Evolutionary conservation across 768 basidiomycete genomes (phyloP), one percentile per base, ranked within the genome.

Genomic region (Mycena leptocephala): DNA sequence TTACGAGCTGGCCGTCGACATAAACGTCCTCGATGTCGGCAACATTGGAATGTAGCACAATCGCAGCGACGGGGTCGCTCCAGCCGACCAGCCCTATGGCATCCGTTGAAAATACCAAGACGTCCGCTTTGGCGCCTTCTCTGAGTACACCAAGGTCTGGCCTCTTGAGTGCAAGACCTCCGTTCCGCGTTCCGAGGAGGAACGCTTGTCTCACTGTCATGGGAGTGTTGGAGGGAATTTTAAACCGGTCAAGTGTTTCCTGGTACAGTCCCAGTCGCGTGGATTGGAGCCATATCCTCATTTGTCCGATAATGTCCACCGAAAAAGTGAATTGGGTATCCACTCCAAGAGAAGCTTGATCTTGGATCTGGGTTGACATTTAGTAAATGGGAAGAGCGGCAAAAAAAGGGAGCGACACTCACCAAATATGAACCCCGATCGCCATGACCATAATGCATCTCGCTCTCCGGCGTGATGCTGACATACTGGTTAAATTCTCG

Each of bases 361-460:
- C 70, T 41, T 63, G 59, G 13, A 72, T 72, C 69, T 70, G 28
- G 10, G 28, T 43, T 32, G 5, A n/a, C 30, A 3, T 39, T 41
- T 24, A 35, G 41, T 46, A 30, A 24, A 46, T 35, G 20, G 28
- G 18, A 13, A 7, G 55, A 46, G 41, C 5, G 24, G n/a, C 3
- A 22, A 24, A 28, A 4, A 39, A n/a, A n/a, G 2, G n/a, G n/a
- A 26, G 22, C 10, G 14, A 51, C 35, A 41, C 70, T 63, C 53
- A 65, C 71, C 5, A 74, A 39, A 41, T 59, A 68, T 22, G 64
- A 67, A 51, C 14, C 16, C 11, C 32, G 72, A 41, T 74, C 22
- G n/a, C 64, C 66, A 33, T 67, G 72, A 3, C 72, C 72, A 28
- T 74, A 74, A 37, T 74, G 72, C 72, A 74, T 74, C 37, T 74